Base-by-base conservation (phyloP, 1,139 yeast genomes). In the Yamadazyma sp. region DNA sequence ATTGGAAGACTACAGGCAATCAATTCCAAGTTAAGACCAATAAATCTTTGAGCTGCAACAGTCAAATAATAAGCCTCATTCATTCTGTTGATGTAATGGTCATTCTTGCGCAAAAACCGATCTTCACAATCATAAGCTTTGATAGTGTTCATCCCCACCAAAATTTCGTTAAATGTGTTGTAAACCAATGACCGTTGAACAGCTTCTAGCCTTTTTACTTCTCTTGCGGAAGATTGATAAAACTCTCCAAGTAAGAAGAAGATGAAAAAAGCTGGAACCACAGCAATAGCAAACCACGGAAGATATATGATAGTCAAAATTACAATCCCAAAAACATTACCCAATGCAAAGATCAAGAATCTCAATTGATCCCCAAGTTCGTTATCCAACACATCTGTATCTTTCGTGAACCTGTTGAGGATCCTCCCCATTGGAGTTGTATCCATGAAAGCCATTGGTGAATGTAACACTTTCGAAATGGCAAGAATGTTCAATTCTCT, bases 121-220 rank as follows among this genome's bases (percentile, higher is more conserved):
- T 62, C 58, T 26, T 74, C 74, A 5, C 67, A 65, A 2, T 67
- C 58, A 56, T 81, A 88, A 1, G 87, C 81, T 51, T 82, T 77
- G 49, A 88, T 84, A 1, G 92, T 83, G 12, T 73, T 64, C 73
- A 81, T 69, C 23, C 96, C 96, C 45, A 75, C 74, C 46, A 88
- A 67, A 2, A 85, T 73, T 61, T 89, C 97, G 47, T 83, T 81
- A 58, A 87, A 83, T 49, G 85, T 84, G 46, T 86, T 77, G 44
- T 83, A 87, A 42, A 87, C 89, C 44, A 75, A 73, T 0, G 96
- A 87, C 54, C 96, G 73, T 54, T 83, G 79, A 25, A 75, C 61
- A 2, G 95, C 87, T 58, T 88, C 96, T 52, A 88, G 63, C 52
- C 96, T 78, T 61, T 88, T 88, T 46, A 88, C 66, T 58, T 88